Conservation (phyloP, 306 rosid genomes). For the Quercus alba region DNA sequence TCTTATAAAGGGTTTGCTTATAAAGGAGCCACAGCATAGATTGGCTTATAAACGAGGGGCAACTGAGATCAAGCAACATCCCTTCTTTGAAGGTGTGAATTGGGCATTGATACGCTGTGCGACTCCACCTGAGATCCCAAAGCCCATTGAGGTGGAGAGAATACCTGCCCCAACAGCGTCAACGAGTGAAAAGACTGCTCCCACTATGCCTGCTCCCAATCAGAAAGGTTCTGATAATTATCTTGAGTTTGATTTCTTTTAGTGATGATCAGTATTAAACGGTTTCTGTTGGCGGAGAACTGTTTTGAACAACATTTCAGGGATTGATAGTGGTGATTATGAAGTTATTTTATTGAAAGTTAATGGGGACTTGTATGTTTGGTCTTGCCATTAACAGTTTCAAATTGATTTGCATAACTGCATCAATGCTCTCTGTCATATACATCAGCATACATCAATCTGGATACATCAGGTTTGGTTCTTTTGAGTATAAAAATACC, state of each 20-base stretch:
- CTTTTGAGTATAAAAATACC: too few relatives aligned
- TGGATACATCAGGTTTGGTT: too few relatives aligned
- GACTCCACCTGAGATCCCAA: constrained; percentile 96
- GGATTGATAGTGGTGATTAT: constrained; percentile 38
- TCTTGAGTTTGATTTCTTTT: constrained; percentile 98
- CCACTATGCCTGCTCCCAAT: constrained; percentile 48
- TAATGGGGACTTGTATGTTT: constrained; percentile 58
- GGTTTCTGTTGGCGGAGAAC: constrained; percentile 47
- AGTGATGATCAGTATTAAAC: constrained; percentile 43
- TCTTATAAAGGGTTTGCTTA: constrained; percentile 88
- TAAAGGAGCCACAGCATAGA: constrained; percentile 88
- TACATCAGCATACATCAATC: too few relatives aligned
- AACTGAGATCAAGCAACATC: constrained; percentile 92
- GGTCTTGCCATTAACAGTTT: neutral
- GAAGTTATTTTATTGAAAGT: constrained; percentile 28
- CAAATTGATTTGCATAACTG: neutral
- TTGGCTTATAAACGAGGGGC: constrained; percentile 93
- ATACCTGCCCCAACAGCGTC: constrained; percentile 71
- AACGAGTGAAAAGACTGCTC: constrained; percentile 51
- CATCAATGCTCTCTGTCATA: neutral
- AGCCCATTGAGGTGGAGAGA: constrained; percentile 75
- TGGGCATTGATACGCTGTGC: constrained; percentile 98
- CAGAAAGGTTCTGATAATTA: constrained; percentile 79
- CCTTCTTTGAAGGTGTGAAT: constrained; percentile 95
- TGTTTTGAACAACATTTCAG: constrained; percentile 51